phyloP scores from a whole-genome alignment of 1,284 basidiomycete genomes.

The Apiotrichum porosum region DNA sequence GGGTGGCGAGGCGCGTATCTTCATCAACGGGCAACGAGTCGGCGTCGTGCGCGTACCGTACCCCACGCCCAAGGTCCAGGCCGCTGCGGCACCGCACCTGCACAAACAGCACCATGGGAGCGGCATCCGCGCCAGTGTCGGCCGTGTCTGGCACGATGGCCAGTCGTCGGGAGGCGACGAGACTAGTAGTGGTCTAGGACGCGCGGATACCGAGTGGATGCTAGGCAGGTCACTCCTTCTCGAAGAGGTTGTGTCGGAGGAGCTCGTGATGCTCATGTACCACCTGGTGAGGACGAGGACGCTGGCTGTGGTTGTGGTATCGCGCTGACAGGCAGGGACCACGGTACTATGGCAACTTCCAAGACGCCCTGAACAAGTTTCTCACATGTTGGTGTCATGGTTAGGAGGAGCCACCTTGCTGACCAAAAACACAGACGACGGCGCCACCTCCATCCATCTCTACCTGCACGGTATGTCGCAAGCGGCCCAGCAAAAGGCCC shows the following conservation, averaged over 20 bases:
- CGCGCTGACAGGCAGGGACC: too few relatives aligned
- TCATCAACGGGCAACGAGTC: constrained; percentile 39
- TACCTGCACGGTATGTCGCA: constrained; percentile 40
- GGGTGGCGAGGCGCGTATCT: constrained; percentile 35
- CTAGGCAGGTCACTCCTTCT: constrained; percentile 38
- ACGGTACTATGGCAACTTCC: constrained; percentile 45
- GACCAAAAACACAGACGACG: constrained; percentile 38
- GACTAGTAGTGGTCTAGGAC: constrained; percentile 12
- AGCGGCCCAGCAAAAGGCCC: constrained; percentile 30
- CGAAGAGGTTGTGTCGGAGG: constrained; percentile 45
- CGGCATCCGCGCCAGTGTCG: constrained; percentile 10
- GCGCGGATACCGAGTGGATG: constrained; percentile 43
- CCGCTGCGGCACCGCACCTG: too few relatives aligned
- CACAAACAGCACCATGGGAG: constrained; percentile 5
- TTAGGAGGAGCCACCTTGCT: too few relatives aligned
- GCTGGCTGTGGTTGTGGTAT: too few relatives aligned
- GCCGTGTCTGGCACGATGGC: constrained; percentile 1
- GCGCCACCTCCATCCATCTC: constrained; percentile 47
- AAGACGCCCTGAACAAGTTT: constrained; percentile 47
- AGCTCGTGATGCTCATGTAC: constrained; percentile 43
- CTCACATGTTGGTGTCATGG: constrained; percentile 47
- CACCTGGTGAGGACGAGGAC: too few relatives aligned
- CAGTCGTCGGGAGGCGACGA: not conserved
- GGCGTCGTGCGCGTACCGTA: constrained; percentile 37
- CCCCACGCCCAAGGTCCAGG: constrained; percentile 19